phyloP scores from a whole-genome alignment of 1,284 basidiomycete genomes.

The Malassezia pachydermatis region DNA sequence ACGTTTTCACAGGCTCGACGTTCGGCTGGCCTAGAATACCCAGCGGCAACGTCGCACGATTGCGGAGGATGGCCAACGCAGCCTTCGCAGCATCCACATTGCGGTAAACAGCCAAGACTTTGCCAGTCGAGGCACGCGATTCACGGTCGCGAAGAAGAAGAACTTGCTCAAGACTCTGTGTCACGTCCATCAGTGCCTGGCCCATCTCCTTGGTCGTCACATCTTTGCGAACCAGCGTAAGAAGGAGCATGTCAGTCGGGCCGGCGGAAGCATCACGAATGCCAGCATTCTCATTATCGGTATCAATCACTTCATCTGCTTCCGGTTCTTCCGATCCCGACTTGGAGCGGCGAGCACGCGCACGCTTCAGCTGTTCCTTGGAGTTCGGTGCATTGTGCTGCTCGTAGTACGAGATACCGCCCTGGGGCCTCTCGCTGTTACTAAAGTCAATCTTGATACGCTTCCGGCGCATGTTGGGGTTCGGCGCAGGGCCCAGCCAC shows the following conservation, averaged over 20 bases:
- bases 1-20: not conserved
- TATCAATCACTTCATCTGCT: not conserved
- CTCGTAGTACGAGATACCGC: constrained; percentile 19
- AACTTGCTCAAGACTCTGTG: constrained; percentile 4
- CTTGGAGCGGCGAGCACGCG: constrained; percentile 8
- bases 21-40: constrained; percentile 1
- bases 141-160: constrained; percentile 11
- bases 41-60: not conserved
- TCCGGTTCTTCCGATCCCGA: not conserved
- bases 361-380: constrained; percentile 14
- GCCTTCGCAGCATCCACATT: constrained; percentile 10
- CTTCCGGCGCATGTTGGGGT: constrained; percentile 8
- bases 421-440: constrained; percentile 18
- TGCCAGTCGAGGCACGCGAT: not conserved
- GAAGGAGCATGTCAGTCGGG: constrained; percentile 12
- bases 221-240: constrained; percentile 2
- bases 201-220: constrained; percentile 4
- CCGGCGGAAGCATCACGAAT: constrained; percentile 10
- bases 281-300: constrained; percentile 14
- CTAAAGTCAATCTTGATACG: constrained; percentile 20
- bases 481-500: constrained; percentile 12
- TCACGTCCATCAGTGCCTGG: constrained; percentile 2
- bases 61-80: constrained; percentile 6
- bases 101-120: constrained; percentile 3
- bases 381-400: constrained; percentile 19